Percentiles rank a stretch among this genome's conserved stretches.
phyloP scores from a whole-genome alignment of 371 early-diverging fungal genomes.

The Amoeboaphelidium occidentale region DNA sequence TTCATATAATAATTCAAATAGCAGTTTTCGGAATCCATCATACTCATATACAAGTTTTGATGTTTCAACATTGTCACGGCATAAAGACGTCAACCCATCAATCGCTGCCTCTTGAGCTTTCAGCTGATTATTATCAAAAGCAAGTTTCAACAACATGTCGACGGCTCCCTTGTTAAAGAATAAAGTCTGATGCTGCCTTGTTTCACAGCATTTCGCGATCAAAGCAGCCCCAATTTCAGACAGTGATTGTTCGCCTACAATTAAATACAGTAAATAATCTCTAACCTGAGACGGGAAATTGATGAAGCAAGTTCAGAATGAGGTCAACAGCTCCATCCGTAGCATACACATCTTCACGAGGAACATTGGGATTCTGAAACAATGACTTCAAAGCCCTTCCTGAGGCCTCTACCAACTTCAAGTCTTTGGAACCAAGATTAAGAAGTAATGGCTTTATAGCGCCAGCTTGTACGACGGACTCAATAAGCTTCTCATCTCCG shows the following conservation, averaged over 20 bases:
- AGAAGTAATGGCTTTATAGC: conserved; percentile 31
- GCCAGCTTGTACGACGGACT: conserved; percentile 27
- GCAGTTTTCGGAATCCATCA: background rate
- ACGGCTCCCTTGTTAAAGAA: conserved; percentile 28
- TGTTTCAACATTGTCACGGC: conserved; percentile 23
- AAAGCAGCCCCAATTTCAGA: conserved; percentile 39
- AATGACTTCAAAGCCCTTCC: conserved; percentile 46
- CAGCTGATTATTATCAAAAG: conserved; percentile 2
- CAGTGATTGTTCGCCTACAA: conserved; percentile 3
- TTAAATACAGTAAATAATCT: background rate
- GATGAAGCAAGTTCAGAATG: background rate
- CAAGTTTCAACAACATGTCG: conserved; percentile 16
- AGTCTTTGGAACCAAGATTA: conserved; percentile 13
- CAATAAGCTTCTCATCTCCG: conserved; percentile 37
- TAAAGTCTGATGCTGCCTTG: conserved; percentile 31
- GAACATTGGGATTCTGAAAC: conserved; percentile 30
- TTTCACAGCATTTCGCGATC: conserved; percentile 34
- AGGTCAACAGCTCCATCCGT: conserved; percentile 1
- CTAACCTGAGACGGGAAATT: background rate
- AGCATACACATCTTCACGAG: conserved; percentile 20
- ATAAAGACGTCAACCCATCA: conserved; percentile 40
- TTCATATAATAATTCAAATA: background rate
- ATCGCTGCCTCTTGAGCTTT: conserved; percentile 50
- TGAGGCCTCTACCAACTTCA: conserved; percentile 35
- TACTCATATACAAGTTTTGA: conserved; percentile 4